Percentiles rank a stretch among this genome's conserved stretches.
phyloP scores from a whole-genome alignment of 1,284 basidiomycete genomes.

The Ustilago bromivora region DNA sequence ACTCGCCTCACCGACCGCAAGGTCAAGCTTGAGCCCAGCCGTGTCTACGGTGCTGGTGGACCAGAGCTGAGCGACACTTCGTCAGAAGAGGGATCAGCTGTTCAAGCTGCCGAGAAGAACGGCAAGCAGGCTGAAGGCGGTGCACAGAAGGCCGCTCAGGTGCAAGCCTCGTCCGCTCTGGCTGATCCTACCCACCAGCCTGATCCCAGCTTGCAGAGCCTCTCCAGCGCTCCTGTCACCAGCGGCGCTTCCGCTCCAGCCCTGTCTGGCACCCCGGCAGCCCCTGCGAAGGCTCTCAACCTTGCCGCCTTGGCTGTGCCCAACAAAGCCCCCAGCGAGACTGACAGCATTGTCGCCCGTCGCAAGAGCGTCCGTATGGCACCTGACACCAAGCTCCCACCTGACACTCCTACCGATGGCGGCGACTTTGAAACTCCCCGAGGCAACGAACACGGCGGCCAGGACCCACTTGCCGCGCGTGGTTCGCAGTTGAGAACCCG shows the following conservation, averaged over 20 bases:
- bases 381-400: constrained; percentile 62
- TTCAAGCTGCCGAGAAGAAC: constrained; percentile 6
- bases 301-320: constrained; percentile 14
- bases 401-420: constrained; percentile 54
- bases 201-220: constrained; percentile 34
- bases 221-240: constrained; percentile 22
- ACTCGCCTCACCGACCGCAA: constrained; percentile 47
- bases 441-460: constrained; percentile 45
- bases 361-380: constrained; percentile 68
- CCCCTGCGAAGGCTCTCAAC: constrained; percentile 21
- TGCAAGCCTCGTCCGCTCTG: constrained; percentile 40
- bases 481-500: constrained; percentile 44
- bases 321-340: constrained; percentile 41
- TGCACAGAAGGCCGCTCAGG: constrained; percentile 41
- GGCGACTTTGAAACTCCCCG: constrained; percentile 28
- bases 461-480: constrained; percentile 41
- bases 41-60: constrained; percentile 44
- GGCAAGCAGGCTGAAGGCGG: constrained; percentile 24
- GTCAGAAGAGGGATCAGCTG: constrained; percentile 42
- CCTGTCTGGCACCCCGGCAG: neutral
- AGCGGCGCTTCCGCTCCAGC: neutral
- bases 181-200: constrained; percentile 44
- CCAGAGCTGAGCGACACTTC: constrained; percentile 49
- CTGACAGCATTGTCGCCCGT: constrained; percentile 39
- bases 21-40: constrained; percentile 49